Evolutionary conservation across 148 eudicot genomes (phyloP), one percentile per base, ranked within the genome.

Genomic region (Polygonum maritimum): DNA sequence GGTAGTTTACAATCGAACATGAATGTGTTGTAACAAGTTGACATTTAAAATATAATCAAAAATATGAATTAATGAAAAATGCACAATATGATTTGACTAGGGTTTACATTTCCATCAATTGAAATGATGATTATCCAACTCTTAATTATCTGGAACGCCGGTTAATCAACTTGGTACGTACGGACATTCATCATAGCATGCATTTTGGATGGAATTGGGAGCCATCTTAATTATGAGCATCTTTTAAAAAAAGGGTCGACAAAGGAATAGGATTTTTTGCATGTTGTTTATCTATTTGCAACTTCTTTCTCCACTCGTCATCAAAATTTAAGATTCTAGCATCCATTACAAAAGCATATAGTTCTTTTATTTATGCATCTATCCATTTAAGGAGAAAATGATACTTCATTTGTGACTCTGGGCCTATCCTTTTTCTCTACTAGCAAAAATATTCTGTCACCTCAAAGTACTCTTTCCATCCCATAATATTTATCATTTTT

Each of bases 271-370:
- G 55, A 51, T 51, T 49, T 49, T 14, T 13, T 40, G 31, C 31
- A 26, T 54, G 26, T 67, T 19, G 44, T 15, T 67, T 35, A 67
- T 67, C 71, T 33, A 67, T 36, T 36, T 36, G 71, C 7, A 67
- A 7, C 38, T 16, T 1, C 44, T 26, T 26, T 26, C 19, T 3
- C 71, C 45, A 67, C 45, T 67, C 71, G 71, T 35, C 71, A 67
- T 21, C 19, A 36, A 67, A 31, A 38, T 67, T 36, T 1, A 36
- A 67, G 71, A 67, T 67, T 67, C 71, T 35, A 1, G 71, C 45
- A 36, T 67, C 71, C 71, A 67, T 67, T 67, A 67, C 71, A 35
- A 67, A 31, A 67, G 71, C 44, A 67, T 67, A 67, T 36, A 15
- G 3, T 67, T 67, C 71, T 38, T 26, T 26, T 26, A 26, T 35